These are phyloP conservation scores for Metarhizium album DNA, from an alignment of 2,329 filamentous ascomycete species.

Conservation along the genomic window DNA sequence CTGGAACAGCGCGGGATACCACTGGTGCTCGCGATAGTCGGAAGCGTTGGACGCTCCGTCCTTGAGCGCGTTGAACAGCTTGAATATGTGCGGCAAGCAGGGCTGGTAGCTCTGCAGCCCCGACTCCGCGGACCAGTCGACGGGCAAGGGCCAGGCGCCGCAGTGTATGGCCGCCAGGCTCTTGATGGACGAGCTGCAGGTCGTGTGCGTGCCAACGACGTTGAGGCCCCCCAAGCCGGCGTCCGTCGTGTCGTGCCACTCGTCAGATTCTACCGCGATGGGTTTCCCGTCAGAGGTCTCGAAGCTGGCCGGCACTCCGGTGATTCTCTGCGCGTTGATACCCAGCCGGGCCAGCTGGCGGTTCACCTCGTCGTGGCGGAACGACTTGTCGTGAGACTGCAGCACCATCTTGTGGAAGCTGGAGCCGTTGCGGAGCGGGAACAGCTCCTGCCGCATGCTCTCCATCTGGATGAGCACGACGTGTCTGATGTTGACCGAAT, in stretches of 20 bases:
- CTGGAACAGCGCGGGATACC: slow-evolving; percentile 21
- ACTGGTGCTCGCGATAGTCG: slow-evolving; percentile 4
- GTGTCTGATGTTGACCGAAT: slow-evolving; percentile 32
- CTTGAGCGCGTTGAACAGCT: slow-evolving; percentile 17
- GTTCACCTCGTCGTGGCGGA: slow-evolving; percentile 20
- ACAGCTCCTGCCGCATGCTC: slow-evolving; percentile 33
- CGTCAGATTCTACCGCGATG: slow-evolving; percentile 16
- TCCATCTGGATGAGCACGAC: slow-evolving; percentile 31
- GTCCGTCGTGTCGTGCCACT: slow-evolving; percentile 17
- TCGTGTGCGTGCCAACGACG: slow-evolving; percentile 27
- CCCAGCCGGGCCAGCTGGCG: slow-evolving; percentile 18
- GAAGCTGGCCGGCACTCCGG: slow-evolving; percentile 9
- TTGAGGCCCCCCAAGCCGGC: slow-evolving; percentile 26
- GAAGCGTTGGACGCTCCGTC: not conserved
- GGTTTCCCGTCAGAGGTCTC: not conserved
- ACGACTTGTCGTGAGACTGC: slow-evolving; percentile 19
- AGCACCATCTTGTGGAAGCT: slow-evolving; percentile 24
- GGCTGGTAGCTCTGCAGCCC: slow-evolving; percentile 33
- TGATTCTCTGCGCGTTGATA: slow-evolving; percentile 20
- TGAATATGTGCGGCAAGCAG: slow-evolving; percentile 28
- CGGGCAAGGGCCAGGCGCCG: slow-evolving; percentile 28
- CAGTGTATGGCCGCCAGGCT: slow-evolving; percentile 30
- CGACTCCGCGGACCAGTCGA: slow-evolving; percentile 31
- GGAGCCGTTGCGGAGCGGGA: slow-evolving; percentile 29
- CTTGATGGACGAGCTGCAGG: slow-evolving; percentile 32